Evolutionary conservation across 331 rosid species (phyloP).

Genomic region (Cydonia oblonga): DNA sequence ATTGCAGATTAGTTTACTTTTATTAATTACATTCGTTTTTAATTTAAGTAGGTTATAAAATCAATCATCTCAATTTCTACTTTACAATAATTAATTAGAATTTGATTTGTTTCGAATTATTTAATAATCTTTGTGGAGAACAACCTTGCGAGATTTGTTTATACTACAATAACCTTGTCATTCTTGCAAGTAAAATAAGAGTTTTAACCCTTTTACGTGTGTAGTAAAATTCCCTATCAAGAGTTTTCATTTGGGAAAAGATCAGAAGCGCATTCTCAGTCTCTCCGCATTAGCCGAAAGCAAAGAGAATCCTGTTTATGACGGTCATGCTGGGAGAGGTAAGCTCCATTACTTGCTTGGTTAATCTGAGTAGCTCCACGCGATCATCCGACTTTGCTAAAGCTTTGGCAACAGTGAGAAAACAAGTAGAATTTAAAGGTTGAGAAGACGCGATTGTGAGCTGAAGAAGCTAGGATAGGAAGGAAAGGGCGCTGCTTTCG

Average conservation of each 20-base stretch:
- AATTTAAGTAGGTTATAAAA: too few species aligned
- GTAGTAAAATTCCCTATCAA: too few species aligned
- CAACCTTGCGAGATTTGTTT: too few species aligned
- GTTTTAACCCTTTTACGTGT: too few species aligned
- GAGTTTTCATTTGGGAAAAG: conserved; percentile 41
- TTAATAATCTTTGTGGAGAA: too few species aligned
- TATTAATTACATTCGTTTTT: too few species aligned
- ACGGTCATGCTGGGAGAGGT: conserved; percentile 30
- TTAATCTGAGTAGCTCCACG: conserved; percentile 25
- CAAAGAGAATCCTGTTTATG: conserved; percentile 48
- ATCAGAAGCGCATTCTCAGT: conserved; percentile 50
- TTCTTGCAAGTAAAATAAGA: too few species aligned
- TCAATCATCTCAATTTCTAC: too few species aligned
- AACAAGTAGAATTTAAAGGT: conserved; percentile 35
- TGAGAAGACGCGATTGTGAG: conserved; percentile 22
- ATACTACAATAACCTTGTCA: too few species aligned
- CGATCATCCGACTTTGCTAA: conserved; percentile 33
- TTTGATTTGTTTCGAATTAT: too few species aligned
- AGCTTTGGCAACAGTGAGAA: conserved; percentile 43
- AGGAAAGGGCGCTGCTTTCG: conserved; percentile 37
- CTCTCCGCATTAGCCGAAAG: conserved; percentile 60
- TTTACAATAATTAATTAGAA: too few species aligned
- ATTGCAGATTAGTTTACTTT: too few species aligned
- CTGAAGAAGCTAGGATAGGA: conserved; percentile 43
- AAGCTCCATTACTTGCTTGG: conserved; percentile 34